Evolutionary conservation across 2,329 filamentous ascomycete species (phyloP), one percentile per base, ranked within the genome.

Genomic region (Calonectria pseudoturangicola): DNA sequence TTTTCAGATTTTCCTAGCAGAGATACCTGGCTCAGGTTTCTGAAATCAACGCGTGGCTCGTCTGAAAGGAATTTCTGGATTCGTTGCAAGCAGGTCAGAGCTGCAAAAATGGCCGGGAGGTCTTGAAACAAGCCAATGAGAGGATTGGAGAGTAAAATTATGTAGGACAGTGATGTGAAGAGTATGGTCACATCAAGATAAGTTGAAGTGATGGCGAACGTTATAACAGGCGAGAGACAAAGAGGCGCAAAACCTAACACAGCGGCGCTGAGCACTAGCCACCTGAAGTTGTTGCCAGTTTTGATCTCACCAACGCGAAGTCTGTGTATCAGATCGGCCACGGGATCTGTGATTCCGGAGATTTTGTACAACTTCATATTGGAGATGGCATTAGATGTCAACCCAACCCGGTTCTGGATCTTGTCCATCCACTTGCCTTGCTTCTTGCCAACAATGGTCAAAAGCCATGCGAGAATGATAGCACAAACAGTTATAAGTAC

Each of bases 11-110:
- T 28, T 12, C 45, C 33, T 7, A 4, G 13, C n/a, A 48, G 18
- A 3, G 62, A n/a, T 1, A 18, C 33, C 2, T 41, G 39, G 16
- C 56, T 39, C 36, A 27, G 64, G 30, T 65, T 41, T 4, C 81
- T 74, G 33, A 77, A 80, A 28, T 82, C 81, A 4, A 70, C 62
- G 0, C 76, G 78, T 0, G 79, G 72, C 7, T 81, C 79, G 1
- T 68, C 50, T 2, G 83, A 83, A 1, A 88, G 73, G n/a, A 85
- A 86, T 0, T 68, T 75, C 48, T 86, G 84, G 1, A 87, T 82
- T 2, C 84, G 80, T 28, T 75, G 71, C 7, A 83, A 68, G 63
- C 84, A 85, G 0, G 81, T 77, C 25, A 85, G 45, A 0, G 79
- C 81, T 0, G 82, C 77, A 16, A 85, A 73, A 0, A 86, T 60